phyloP scores from a whole-genome alignment of 257 asterid genomes.

The Solanum pinnatisectum region DNA sequence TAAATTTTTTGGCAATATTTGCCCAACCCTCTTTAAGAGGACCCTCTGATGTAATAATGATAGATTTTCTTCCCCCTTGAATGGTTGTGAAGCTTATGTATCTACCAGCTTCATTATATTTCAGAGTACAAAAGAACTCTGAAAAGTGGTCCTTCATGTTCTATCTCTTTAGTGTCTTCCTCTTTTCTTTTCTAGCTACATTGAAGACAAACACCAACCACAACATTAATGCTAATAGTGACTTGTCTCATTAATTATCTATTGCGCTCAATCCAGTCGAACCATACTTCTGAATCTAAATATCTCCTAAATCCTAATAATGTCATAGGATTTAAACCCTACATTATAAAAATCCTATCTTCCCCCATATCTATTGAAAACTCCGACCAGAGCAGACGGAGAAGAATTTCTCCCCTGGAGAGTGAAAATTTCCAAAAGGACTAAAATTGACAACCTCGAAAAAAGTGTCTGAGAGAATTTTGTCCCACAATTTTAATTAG shows the following conservation, averaged over 20 bases:
- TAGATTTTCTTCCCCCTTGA: background rate
- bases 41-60: background rate
- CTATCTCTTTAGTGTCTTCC: background rate
- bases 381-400: background rate
- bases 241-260: background rate
- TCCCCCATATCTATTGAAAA: background rate
- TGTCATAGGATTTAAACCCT: background rate
- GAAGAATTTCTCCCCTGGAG: background rate
- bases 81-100: background rate
- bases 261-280: background rate
- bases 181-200: background rate
- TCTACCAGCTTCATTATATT: background rate
- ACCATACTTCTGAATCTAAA: background rate
- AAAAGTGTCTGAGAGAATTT: background rate
- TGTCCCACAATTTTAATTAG: background rate
- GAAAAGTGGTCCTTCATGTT: background rate
- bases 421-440: background rate
- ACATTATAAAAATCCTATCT: background rate
- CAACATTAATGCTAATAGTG: background rate
- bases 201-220: background rate
- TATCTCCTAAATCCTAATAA: background rate
- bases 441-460: background rate
- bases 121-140: background rate
- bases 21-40: background rate
- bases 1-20: background rate